Base-by-base conservation (phyloP, 2,329 filamentous ascomycete genomes). In the Xylaria multiplex region DNA sequence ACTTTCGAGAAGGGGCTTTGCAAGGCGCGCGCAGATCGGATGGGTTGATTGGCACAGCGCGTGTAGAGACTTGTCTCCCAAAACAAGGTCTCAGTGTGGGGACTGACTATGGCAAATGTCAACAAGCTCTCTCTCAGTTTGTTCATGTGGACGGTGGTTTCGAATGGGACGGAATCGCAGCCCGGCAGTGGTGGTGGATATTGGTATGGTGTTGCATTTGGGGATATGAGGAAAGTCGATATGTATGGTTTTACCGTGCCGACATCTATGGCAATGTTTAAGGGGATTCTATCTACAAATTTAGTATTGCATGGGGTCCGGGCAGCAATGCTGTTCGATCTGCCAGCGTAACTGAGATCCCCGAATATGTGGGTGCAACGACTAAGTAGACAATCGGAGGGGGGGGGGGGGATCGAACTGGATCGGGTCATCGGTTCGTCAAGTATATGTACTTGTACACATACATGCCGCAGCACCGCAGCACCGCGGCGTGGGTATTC, bases 241-340 rank as follows among this genome's bases (percentile, higher is more conserved):
- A 71, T 68, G 62, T 69, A 65, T 58, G 37, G 27, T 22, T 70
- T 69, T 71, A 62, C 64, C 66, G 60, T 67, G 68, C 68, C 69
- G 66, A 64, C 66, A 50, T 75, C 69, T 72, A 77, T 77, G 75
- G 75, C 68, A 76, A 77, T 77, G 72, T 74, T 72, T 67, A 75
- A 74, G 73, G 72, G 75, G 71, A 75, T 77, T 72, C 66, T 67
- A 69, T 72, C 66, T 71, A 69, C 69, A 70, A 70, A 70, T 67
- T 72, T 73, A 66, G 73, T 71, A 75, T 75, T 55, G 19, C 70
- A 73, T 74, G 71, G 73, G 70, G 71, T 71, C 65, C 49, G 70
- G 70, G 67, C 65, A 67, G 68, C 69, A 61, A 62, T 68, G 67
- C 66, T 73, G 72, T 71, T 72, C 73, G 74, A 76, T 76, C 72